Conservation (phyloP, 805 yeast species). For the Wickerhamiella allomyrinae region DNA sequence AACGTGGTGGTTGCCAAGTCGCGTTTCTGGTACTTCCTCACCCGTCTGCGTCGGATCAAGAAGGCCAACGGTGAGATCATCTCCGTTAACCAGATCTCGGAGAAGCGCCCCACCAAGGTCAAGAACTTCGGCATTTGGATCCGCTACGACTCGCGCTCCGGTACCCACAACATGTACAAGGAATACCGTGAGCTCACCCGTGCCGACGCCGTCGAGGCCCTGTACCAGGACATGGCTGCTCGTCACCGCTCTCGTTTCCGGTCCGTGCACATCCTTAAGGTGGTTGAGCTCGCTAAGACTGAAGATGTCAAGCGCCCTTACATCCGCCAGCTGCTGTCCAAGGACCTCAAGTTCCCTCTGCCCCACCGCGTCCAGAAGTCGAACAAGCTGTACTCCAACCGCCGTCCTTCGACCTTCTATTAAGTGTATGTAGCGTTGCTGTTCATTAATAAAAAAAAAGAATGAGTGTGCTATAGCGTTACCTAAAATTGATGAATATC, state of each 20-base stretch:
- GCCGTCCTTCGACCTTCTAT: slow-evolving; percentile 96
- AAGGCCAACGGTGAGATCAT: slow-evolving; percentile 99
- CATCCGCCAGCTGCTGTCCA: slow-evolving; percentile 90
- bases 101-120: slow-evolving; percentile 96
- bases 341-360: slow-evolving; percentile 98
- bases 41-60: slow-evolving; percentile 98
- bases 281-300: slow-evolving; percentile 94
- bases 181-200: slow-evolving; percentile 99
- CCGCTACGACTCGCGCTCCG: slow-evolving; percentile 99
- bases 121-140: slow-evolving; percentile 99
- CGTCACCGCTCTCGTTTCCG: slow-evolving; percentile 99
- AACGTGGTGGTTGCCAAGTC: slow-evolving; percentile 99
- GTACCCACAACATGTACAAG: slow-evolving; percentile 99
- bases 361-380: slow-evolving; percentile 98
- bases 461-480: slow-evolving; percentile 1
- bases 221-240: slow-evolving; percentile 99
- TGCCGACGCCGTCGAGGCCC: slow-evolving; percentile 95
- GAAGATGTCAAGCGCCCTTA: slow-evolving; percentile 98
- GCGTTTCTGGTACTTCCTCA: slow-evolving; percentile 99
- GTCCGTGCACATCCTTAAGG: slow-evolving; percentile 98
- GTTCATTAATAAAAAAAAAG: background rate
- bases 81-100: slow-evolving; percentile 78
- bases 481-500: too few relatives aligned
- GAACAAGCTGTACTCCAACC: slow-evolving; percentile 73
- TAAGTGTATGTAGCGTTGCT: slow-evolving; percentile 29